Percentiles rank a stretch among this genome's conserved stretches.
Evolutionary conservation across 345 rosid species (phyloP).

Genomic region (Conringia planisiliqua): DNA sequence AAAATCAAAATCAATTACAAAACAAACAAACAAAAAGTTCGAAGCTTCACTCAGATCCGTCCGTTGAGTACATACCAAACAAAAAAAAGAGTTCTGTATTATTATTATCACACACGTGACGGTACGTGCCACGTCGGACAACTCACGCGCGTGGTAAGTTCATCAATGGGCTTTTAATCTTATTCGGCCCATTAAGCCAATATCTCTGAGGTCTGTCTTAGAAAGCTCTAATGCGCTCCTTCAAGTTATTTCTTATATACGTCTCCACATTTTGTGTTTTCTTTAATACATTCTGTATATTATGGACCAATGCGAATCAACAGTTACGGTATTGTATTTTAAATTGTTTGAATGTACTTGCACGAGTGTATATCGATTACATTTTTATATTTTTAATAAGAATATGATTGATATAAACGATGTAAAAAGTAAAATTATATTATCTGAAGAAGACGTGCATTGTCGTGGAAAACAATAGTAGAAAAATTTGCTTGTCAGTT

Average conservation of each 20-base stretch:
- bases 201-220: neutral
- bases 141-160: neutral
- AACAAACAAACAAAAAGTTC: neutral
- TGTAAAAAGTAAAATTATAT: neutral
- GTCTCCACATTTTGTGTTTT: neutral
- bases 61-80: neutral
- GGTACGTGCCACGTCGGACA: neutral
- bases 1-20: neutral
- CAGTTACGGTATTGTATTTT: neutral
- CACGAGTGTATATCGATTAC: slow-evolving; percentile 15
- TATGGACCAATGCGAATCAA: neutral
- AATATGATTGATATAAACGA: slow-evolving; percentile 1
- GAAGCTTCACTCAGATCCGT: slow-evolving; percentile 14
- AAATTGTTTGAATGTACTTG: neutral
- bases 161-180: neutral
- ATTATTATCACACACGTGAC: slow-evolving; percentile 15
- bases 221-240: neutral
- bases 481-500: slow-evolving; percentile 11
- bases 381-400: neutral
- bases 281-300: neutral
- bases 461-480: slow-evolving; percentile 11
- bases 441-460: slow-evolving; percentile 24
- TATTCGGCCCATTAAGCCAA: neutral
- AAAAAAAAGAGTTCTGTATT: neutral
- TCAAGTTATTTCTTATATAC: too few relatives aligned